Conservation (phyloP, 129 eudicot species). For the Escallonia herrerae region DNA sequence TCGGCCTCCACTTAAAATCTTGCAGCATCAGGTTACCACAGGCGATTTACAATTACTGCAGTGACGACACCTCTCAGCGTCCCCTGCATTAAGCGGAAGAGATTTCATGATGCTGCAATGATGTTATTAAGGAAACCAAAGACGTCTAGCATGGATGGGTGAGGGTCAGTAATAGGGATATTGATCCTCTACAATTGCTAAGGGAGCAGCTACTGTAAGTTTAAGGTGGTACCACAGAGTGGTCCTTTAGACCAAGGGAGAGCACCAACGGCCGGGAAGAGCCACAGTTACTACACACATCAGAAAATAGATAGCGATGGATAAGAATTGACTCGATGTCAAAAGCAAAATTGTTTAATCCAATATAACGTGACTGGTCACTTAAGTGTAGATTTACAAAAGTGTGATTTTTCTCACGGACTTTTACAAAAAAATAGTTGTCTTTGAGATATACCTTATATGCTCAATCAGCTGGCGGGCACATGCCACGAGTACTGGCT, state of each 20-base stretch:
- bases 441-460: slow-evolving; percentile 46
- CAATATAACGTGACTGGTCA: too few species aligned
- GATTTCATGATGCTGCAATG: not conserved
- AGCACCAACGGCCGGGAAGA: slow-evolving; percentile 64
- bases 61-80: slow-evolving; percentile 57
- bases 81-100: slow-evolving; percentile 40
- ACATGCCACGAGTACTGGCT: slow-evolving; percentile 79
- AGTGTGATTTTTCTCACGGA: too few species aligned
- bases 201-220: not conserved
- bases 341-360: too few species aligned
- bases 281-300: slow-evolving; percentile 49
- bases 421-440: too few species aligned
- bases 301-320: too few species aligned
- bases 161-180: too few species aligned
- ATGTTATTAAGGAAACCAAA: too few species aligned
- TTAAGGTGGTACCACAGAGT: slow-evolving; percentile 50
- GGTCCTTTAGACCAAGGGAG: slow-evolving; percentile 88
- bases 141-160: too few species aligned
- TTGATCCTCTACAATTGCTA: too few species aligned
- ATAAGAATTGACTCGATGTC: too few species aligned
- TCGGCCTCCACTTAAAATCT: too few species aligned
- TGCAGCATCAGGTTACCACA: slow-evolving; percentile 40
- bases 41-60: slow-evolving; percentile 53
- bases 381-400: too few species aligned
- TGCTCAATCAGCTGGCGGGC: slow-evolving; percentile 88